Evolutionary conservation across 768 basidiomycete genomes (phyloP).

Genomic region (Boletus rex-veris): DNA sequence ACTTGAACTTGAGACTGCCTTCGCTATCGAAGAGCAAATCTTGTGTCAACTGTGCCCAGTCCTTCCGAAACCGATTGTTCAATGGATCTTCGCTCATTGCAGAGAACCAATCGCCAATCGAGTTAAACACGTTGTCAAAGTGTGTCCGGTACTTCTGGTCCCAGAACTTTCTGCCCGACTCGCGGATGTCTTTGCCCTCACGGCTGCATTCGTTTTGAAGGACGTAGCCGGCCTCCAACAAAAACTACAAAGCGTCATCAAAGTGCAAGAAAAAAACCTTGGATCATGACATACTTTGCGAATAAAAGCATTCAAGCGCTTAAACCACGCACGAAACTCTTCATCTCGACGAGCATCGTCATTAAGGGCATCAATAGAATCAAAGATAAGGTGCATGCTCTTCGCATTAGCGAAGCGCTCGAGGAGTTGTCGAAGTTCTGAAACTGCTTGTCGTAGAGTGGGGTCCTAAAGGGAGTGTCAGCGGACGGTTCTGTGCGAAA

Average conservation of each 20-base stretch:
- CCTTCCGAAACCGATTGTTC: conserved; percentile 77
- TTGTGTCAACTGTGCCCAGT: conserved; percentile 76
- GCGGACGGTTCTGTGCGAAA: conserved; percentile 9
- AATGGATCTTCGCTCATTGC: conserved; percentile 83
- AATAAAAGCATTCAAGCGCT: conserved; percentile 54
- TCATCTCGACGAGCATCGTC: conserved; percentile 73
- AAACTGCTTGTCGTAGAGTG: conserved; percentile 50
- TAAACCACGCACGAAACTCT: conserved; percentile 74
- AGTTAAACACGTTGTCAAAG: conserved; percentile 76
- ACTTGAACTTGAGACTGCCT: conserved; percentile 85
- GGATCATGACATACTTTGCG: conserved; percentile 48
- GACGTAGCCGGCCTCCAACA: conserved; percentile 82
- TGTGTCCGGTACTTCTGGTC: conserved; percentile 68
- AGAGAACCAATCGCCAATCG: conserved; percentile 73
- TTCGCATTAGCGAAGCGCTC: conserved; percentile 85
- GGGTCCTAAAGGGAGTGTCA: conserved; percentile 41
- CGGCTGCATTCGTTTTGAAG: conserved; percentile 72
- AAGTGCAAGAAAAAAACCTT: background rate
- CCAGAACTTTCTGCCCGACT: conserved; percentile 76
- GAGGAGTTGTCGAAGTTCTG: conserved; percentile 73
- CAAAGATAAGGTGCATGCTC: conserved; percentile 63
- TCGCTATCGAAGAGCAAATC: conserved; percentile 78
- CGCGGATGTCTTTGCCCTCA: conserved; percentile 60
- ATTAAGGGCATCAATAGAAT: conserved; percentile 68
- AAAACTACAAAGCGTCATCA: conserved; percentile 37